Evolutionary conservation across 2,329 filamentous ascomycete genomes (phyloP).

Genomic region (Metarhizium sp.): DNA sequence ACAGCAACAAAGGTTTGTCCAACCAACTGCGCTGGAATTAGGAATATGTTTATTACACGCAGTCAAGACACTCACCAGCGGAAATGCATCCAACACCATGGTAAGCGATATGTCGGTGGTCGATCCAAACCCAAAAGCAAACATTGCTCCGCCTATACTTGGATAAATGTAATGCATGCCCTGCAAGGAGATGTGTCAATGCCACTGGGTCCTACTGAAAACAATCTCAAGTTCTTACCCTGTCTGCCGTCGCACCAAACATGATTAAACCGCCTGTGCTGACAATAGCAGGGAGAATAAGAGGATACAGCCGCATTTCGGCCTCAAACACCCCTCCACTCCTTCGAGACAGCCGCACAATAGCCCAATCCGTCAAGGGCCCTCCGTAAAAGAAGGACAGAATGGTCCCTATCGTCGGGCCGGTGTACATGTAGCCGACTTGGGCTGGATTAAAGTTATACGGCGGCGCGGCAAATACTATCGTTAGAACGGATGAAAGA

Average conservation of each 20-base stretch:
- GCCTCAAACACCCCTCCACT: slow-evolving; percentile 33
- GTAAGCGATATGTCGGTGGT: no score
- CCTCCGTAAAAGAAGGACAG: slow-evolving; percentile 30
- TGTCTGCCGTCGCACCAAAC: slow-evolving; percentile 26
- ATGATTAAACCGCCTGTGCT: slow-evolving; percentile 28
- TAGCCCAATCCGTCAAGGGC: slow-evolving; percentile 26
- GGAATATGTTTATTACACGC: no score
- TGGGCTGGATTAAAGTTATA: no score
- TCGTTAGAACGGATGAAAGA: no score
- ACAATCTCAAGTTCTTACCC: slow-evolving; percentile 14
- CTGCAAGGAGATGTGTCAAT: slow-evolving; percentile 10
- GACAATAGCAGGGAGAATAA: slow-evolving; percentile 18
- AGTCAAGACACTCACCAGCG: slow-evolving; percentile 9
- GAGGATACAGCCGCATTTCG: slow-evolving; percentile 30
- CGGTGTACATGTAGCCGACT: no score
- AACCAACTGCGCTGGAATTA: not conserved
- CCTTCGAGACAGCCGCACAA: slow-evolving; percentile 25
- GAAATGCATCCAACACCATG: no score
- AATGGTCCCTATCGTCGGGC: slow-evolving; percentile 3
- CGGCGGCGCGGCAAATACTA: no score
- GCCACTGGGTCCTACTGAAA: not conserved
- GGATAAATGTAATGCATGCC: slow-evolving; percentile 34
- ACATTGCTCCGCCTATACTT: slow-evolving; percentile 25
- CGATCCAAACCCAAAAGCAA: slow-evolving; percentile 4
- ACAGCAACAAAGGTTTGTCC: slow-evolving; percentile 20